Percentiles rank a stretch among this genome's conserved stretches.
Evolutionary conservation across 1,284 basidiomycete species (phyloP).

Genomic region (Puccinia novopanici): DNA sequence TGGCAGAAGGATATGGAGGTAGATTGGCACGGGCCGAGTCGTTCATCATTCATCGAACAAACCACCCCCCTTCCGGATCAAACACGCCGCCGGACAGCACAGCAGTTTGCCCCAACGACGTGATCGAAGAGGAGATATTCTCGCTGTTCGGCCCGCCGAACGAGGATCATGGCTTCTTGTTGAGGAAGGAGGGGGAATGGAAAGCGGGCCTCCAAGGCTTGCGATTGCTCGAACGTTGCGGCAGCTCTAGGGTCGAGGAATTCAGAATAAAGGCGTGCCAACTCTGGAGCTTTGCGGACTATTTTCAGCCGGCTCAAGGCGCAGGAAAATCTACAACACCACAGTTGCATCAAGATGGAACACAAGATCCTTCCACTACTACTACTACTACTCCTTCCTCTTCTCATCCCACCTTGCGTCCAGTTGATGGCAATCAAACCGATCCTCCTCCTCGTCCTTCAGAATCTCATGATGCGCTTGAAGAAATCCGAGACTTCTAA

Average conservation of each 20-base stretch:
- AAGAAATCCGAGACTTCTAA: conserved; percentile 5
- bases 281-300: conserved; percentile 25
- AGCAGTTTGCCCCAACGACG: background rate
- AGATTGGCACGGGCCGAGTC: conserved; percentile 10
- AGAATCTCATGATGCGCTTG: background rate
- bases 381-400: background rate
- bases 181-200: too few species aligned
- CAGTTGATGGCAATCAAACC: background rate
- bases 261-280: conserved; percentile 5
- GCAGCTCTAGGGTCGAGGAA: conserved; percentile 17
- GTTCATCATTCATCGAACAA: conserved; percentile 6
- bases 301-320: background rate
- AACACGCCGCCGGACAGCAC: background rate
- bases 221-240: conserved; percentile 4
- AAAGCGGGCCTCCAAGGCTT: conserved; percentile 24
- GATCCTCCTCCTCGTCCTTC: background rate
- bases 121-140: conserved; percentile 20
- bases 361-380: too few species aligned
- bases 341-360: background rate
- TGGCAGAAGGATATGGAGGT: background rate
- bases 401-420: background rate
- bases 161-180: background rate
- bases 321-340: background rate
- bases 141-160: background rate
- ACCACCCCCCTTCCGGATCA: background rate